Conservation (phyloP, 106 monocot genomes). For the Cymbidium sinense region DNA sequence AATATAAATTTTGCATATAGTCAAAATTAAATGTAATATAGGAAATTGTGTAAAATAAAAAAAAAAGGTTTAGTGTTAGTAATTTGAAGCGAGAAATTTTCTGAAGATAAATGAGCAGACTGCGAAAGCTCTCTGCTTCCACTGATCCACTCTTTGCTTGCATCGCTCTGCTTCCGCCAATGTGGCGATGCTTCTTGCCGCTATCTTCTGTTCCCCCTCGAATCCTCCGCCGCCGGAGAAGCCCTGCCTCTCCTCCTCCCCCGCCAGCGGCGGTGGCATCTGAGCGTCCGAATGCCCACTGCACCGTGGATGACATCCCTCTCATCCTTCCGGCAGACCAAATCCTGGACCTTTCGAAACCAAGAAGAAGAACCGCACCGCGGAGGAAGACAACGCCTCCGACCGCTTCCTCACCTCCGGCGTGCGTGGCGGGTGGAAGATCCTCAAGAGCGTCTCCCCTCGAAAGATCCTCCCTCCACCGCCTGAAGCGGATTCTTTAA, state of each 20-base stretch:
- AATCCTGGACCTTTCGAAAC: constrained; percentile 25
- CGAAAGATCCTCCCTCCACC: constrained; percentile 1
- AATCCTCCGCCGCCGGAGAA: no score
- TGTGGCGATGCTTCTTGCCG: constrained; percentile 15
- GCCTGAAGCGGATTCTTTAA: not conserved
- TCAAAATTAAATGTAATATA: no score
- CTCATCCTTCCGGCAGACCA: constrained; percentile 32
- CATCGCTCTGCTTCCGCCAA: not conserved
- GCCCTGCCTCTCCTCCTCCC: not conserved
- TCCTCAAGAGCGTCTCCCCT: constrained; percentile 44
- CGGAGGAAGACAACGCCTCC: not conserved
- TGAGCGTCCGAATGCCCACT: constrained; percentile 49
- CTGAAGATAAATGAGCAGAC: no score
- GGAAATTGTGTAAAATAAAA: no score
- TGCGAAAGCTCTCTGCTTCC: not conserved
- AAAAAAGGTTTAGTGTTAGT: no score
- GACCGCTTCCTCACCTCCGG: constrained; percentile 32
- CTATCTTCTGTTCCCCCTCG: no score
- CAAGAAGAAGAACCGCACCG: constrained; percentile 5
- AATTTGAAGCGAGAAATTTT: no score
- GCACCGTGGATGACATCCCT: constrained; percentile 70
- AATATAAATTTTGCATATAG: no score
- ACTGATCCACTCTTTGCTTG: no score
- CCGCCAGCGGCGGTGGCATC: no score
- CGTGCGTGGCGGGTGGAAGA: constrained; percentile 53